Conservation (phyloP, 768 basidiomycete species). For the Coprinopsis marcescibilis region DNA sequence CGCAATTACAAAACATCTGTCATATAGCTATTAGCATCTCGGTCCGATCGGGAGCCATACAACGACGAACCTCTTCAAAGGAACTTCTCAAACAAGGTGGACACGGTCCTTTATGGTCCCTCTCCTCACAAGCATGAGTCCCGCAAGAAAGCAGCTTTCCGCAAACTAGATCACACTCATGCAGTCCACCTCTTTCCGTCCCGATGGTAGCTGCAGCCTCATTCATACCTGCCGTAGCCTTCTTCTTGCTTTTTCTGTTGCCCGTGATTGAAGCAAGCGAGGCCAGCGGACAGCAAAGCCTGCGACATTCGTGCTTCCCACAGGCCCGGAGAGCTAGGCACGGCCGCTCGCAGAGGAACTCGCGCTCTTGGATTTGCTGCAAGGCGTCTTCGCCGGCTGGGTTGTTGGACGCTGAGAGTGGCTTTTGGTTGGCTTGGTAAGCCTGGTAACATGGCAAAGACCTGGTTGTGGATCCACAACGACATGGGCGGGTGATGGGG, state of each 20-base stretch:
- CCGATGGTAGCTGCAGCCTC: slow-evolving; percentile 29
- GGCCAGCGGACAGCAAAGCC: slow-evolving; percentile 87
- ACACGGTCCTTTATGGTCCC: slow-evolving; percentile 82
- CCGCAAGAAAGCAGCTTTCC: slow-evolving; percentile 70
- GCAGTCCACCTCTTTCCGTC: slow-evolving; percentile 62
- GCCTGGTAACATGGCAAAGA: slow-evolving; percentile 52
- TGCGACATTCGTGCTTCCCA: slow-evolving; percentile 79
- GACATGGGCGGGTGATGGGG: slow-evolving; percentile 68
- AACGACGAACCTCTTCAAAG: slow-evolving; percentile 75
- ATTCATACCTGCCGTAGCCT: slow-evolving; percentile 16
- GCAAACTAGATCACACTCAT: slow-evolving; percentile 81
- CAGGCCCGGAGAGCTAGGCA: slow-evolving; percentile 78
- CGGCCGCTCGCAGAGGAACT: slow-evolving; percentile 74
- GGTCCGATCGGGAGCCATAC: background rate
- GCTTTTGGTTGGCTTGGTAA: no score
- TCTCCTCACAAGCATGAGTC: slow-evolving; percentile 69
- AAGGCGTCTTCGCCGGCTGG: slow-evolving; percentile 21
- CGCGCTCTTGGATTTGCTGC: slow-evolving; percentile 25
- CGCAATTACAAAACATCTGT: slow-evolving; percentile 76
- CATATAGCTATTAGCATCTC: slow-evolving; percentile 6
- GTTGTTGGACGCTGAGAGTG: slow-evolving; percentile 22
- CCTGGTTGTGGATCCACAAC: slow-evolving; percentile 71
- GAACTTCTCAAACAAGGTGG: slow-evolving; percentile 80
- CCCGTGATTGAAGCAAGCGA: slow-evolving; percentile 37
- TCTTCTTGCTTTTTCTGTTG: slow-evolving; percentile 60